A percentile compares a stretch with the other conserved stretches of the same genome.
These are phyloP conservation scores for Neurospora sp. DNA, from an alignment of 495 filamentous ascomycete genomes.

Conservation along the genomic window DNA sequence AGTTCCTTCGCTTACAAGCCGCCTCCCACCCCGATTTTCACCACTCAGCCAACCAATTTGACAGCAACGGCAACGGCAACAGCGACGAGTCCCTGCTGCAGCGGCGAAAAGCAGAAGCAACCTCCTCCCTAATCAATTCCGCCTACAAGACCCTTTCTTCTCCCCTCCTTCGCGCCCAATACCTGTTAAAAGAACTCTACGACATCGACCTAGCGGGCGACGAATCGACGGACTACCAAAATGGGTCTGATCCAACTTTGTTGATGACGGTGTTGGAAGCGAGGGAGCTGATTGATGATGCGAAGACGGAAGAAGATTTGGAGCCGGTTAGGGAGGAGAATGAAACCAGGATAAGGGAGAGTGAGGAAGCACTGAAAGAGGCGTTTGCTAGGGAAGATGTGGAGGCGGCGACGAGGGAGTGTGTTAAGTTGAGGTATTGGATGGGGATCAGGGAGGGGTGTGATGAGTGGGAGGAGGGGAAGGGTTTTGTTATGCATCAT, in stretches of 20 bases:
- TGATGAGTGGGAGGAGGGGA: slow-evolving; percentile 72
- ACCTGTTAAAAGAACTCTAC: slow-evolving; percentile 56
- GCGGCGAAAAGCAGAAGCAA: slow-evolving; percentile 47
- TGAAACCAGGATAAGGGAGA: slow-evolving; percentile 44
- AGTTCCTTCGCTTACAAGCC: slow-evolving; percentile 79
- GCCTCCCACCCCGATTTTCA: slow-evolving; percentile 77
- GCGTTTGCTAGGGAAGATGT: slow-evolving; percentile 60
- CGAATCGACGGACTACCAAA: slow-evolving; percentile 51
- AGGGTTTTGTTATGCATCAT: slow-evolving; percentile 56
- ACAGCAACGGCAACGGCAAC: slow-evolving; percentile 2
- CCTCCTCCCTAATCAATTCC: slow-evolving; percentile 72
- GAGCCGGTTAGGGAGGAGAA: slow-evolving; percentile 53
- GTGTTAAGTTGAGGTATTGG: slow-evolving; percentile 82
- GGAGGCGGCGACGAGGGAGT: slow-evolving; percentile 55
- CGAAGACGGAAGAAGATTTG: slow-evolving; percentile 52
- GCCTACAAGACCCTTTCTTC: slow-evolving; percentile 75
- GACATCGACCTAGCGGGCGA: slow-evolving; percentile 72
- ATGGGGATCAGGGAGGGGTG: slow-evolving; percentile 74
- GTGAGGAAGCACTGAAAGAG: no score
- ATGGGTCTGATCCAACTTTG: slow-evolving; percentile 61
- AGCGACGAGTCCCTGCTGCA: not conserved
- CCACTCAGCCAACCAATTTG: slow-evolving; percentile 21
- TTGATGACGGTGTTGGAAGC: slow-evolving; percentile 83
- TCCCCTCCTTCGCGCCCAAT: slow-evolving; percentile 74
- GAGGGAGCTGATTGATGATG: slow-evolving; percentile 75